Base-by-base conservation (phyloP, 441 rosid genomes). In the Dalechampia spathulata region DNA sequence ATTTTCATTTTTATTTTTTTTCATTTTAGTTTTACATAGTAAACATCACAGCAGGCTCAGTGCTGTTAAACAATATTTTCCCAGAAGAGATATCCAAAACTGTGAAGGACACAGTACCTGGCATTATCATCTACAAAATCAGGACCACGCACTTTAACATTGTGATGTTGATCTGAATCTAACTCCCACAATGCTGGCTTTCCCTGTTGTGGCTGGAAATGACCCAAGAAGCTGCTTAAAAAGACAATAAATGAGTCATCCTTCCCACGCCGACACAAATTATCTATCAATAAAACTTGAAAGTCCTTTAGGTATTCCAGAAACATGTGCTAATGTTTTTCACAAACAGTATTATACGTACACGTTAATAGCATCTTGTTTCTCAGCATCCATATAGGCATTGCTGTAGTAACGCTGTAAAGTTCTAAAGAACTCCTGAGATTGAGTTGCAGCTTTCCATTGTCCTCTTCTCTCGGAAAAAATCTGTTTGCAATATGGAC, bases 371-470 rank as follows among this genome's bases (percentile, higher is more conserved):
- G 98, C 98, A 66, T 86, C 88, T 77, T 90, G 99, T 72, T 94
- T 94, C 75, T 90, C 96, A 12, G 86, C 88, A 72, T 94, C 99
- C 84, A 90, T 75, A 68, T 90, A 94, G 44, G 98, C 96, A 52
- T 94, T 94, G 65, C 90, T 90, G 69, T 94, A 94, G 57, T 90
- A 90, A 20, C 99, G 90, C 60, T 90, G 99, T 61, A 94, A 86
- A 58, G 96, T 84, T 76, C 98, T 76, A 58, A 94, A 80, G 72
- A 94, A 87, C 71, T 94, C 99, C 74, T 94, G 99, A 43, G 99
- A 94, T 70, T 90, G 98, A 39, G 94, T 87, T 62, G 99, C 96
- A 47, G 99, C 96, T 82, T 73, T 94, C 99, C 99, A 94, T 69
- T 87, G 99, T 55, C 99, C 99, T 67, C 99, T 82, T 72, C 94